Base-by-base conservation (phyloP, 169 alveolate species). In the Theileria annulata region DNA sequence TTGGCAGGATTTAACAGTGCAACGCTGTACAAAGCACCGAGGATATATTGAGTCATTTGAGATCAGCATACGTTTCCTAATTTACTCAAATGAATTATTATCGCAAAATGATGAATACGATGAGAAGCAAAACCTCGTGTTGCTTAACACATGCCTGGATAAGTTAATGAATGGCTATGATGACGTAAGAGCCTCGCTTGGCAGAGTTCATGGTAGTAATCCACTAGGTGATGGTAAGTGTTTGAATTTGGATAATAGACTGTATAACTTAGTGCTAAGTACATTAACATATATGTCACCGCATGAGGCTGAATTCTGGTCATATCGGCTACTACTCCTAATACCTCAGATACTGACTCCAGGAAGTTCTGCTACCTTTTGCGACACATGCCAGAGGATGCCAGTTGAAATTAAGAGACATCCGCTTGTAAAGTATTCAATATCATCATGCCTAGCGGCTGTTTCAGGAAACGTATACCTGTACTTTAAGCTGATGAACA, bases 1-100 rank as follows among this genome's bases (percentile, higher is more conserved):
- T 2, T 92, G 96, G 96, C 96, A 93, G 75, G 96, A 93, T 70
- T 80, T 93, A 30, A 93, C 96, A 2, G 96, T 92, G 33, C 96
- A 93, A 77, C 96, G 90, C 67, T 93, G 93, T 35, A 69, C 91
- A 10, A 90, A 86, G 51, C 95, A 93, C 56, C 87, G 96, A 31
- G 95, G 93, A 25, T 85, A 86, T 49, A 92, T 93, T 62, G 96
- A 93, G 78, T 71, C 91, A 28, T 87, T 91, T 25, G 96, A 93
- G 86, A 83, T 93, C 2, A 88, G 94, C 49, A 88, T 81, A 25
- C 87, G 96, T 33, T 93, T 93, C 37, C 85, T 93, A 17, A 86
- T 93, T 15, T 75, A 91, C 48, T 88, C 95, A 23, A 92, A 92
- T 42, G 93, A 92, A 64, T 67, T 60, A 21, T 67, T 92, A 42